Evolutionary conservation across 208 protist species (phyloP).

Genomic region (Crithidia mellificae): DNA sequence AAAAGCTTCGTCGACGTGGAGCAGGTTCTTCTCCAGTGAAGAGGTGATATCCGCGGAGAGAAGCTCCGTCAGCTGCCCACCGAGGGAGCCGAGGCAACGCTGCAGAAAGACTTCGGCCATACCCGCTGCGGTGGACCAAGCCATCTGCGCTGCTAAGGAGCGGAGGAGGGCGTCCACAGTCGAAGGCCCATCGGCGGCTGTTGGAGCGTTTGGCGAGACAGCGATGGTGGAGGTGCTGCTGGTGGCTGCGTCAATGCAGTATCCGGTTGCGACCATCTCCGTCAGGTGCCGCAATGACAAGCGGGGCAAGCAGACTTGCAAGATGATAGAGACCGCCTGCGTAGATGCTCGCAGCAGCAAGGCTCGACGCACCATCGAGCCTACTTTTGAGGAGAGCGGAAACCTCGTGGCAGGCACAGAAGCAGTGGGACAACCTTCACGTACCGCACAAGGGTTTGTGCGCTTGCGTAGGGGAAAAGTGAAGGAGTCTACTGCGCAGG

Average conservation of each 20-base stretch:
- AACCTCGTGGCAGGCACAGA: too few species aligned
- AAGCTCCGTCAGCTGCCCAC: constrained; percentile 7
- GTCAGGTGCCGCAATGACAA: constrained; percentile 24
- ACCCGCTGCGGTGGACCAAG: constrained; percentile 14
- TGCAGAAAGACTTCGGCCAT: constrained; percentile 24
- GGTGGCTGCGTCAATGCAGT: not conserved
- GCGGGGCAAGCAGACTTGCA: constrained; percentile 28
- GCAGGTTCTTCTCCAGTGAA: constrained; percentile 35
- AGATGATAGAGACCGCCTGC: constrained; percentile 12
- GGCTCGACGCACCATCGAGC: constrained; percentile 19
- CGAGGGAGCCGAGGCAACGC: constrained; percentile 5
- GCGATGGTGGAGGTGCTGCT: not conserved
- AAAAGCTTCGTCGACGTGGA: constrained; percentile 60
- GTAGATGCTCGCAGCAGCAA: constrained; percentile 22
- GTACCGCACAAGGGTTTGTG: too few species aligned
- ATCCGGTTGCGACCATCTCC: constrained; percentile 20
- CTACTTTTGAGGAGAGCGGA: too few species aligned
- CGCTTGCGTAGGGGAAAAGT: too few species aligned
- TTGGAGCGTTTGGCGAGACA: not conserved
- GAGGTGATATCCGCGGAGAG: constrained; percentile 34
- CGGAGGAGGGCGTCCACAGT: constrained; percentile 23
- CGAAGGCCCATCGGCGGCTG: not conserved
- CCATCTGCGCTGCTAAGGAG: constrained; percentile 25
- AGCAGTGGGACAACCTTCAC: too few species aligned
- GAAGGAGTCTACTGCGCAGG: too few species aligned